phyloP scores from a whole-genome alignment of 345 rosid species.

The Rhodamnia rubescens region DNA sequence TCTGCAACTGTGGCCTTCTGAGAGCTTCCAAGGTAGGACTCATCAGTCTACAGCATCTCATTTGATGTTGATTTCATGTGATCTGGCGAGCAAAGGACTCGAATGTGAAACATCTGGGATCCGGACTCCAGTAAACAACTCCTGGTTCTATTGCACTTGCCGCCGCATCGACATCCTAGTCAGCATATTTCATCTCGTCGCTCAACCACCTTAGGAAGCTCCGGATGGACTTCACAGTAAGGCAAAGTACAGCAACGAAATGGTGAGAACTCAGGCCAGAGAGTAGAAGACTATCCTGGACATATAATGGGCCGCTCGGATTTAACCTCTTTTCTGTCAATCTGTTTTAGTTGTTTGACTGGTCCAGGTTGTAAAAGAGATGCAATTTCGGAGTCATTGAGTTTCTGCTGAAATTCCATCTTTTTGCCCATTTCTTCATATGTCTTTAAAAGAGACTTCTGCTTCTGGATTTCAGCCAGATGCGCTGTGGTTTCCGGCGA shows the following conservation, averaged over 20 bases:
- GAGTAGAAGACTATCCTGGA: constrained; percentile 32
- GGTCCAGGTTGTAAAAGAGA: constrained; percentile 47
- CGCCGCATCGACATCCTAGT: constrained; percentile 58
- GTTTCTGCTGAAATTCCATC: constrained; percentile 55
- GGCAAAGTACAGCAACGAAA: constrained; percentile 34
- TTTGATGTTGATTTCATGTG: background rate
- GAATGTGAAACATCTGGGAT: constrained; percentile 55
- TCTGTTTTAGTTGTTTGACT: constrained; percentile 30
- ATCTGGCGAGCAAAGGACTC: constrained; percentile 51
- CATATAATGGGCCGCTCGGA: constrained; percentile 38
- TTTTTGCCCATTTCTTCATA: constrained; percentile 59
- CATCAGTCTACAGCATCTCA: background rate
- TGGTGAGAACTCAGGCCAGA: constrained; percentile 41
- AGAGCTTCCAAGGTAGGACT: background rate
- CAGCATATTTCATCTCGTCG: constrained; percentile 47
- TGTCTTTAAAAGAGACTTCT: constrained; percentile 40
- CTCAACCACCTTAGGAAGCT: constrained; percentile 48
- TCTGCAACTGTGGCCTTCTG: background rate
- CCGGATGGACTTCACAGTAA: constrained; percentile 50
- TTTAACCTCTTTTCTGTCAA: constrained; percentile 46
- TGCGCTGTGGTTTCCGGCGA: constrained; percentile 34
- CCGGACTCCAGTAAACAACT: constrained; percentile 37
- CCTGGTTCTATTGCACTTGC: constrained; percentile 39
- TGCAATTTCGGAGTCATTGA: constrained; percentile 62
- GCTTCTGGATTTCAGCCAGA: constrained; percentile 67